Evolutionary conservation across 768 basidiomycete genomes (phyloP).

Genomic region (Lactarius psammicola): DNA sequence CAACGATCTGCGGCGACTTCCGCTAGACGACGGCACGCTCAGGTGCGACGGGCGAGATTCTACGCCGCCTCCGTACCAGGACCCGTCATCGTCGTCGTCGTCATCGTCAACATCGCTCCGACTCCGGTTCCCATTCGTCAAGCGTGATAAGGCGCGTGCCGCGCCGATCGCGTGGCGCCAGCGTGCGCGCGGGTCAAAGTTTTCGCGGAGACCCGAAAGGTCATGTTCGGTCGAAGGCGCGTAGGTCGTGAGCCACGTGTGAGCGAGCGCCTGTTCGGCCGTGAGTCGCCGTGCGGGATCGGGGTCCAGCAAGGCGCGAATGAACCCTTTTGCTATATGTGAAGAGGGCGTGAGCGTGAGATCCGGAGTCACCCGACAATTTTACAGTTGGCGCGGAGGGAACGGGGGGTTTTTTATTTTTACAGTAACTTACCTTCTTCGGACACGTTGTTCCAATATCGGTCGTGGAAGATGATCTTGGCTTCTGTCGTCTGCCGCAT

Average conservation of each 20-base stretch:
- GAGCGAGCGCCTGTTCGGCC: constrained; percentile 63
- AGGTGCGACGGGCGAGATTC: neutral
- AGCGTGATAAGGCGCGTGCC: constrained; percentile 36
- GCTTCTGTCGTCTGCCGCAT: constrained; percentile 83
- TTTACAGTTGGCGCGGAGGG: neutral
- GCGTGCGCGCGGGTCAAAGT: constrained; percentile 72
- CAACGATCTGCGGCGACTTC: neutral
- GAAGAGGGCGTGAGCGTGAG: constrained; percentile 6
- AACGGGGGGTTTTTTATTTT: no score
- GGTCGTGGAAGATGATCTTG: constrained; percentile 86
- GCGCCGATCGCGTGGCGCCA: constrained; percentile 71
- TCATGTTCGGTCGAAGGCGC: constrained; percentile 70
- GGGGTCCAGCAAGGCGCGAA: constrained; percentile 64
- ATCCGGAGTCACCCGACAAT: neutral
- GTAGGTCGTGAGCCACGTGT: constrained; percentile 77
- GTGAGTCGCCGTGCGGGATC: constrained; percentile 72
- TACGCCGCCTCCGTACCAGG: neutral
- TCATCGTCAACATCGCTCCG: no score
- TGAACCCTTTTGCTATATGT: constrained; percentile 86
- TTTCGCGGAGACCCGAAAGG: constrained; percentile 71
- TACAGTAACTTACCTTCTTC: constrained; percentile 67
- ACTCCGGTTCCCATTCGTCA: neutral
- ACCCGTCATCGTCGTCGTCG: neutral
- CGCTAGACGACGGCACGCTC: neutral
- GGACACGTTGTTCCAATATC: constrained; percentile 92